A percentile compares a stretch with the other conserved stretches of the same genome.
Evolutionary conservation across 179 eudicot genomes (phyloP).

Genomic region (Drosera spatulata): DNA sequence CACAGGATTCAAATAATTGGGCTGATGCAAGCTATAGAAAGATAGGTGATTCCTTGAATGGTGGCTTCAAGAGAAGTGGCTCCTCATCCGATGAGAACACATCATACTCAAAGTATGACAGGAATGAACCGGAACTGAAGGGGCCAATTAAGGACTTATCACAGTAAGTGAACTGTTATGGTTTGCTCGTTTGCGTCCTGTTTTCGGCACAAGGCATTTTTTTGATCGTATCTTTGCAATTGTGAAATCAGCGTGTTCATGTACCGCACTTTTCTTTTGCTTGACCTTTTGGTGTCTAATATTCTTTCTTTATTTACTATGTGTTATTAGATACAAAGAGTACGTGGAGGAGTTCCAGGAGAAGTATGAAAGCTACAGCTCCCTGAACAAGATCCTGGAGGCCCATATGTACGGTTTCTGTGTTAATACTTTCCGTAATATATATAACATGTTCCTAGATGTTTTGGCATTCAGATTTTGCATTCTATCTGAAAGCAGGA

Average conservation of each 20-base stretch:
- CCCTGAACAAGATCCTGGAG: conserved; percentile 67
- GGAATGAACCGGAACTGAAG: conserved; percentile 82
- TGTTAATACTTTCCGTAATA: neutral
- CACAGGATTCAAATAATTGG: conserved; percentile 35
- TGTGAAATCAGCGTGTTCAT: no score
- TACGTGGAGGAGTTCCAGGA: conserved; percentile 79
- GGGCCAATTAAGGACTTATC: conserved; percentile 58
- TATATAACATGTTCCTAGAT: neutral
- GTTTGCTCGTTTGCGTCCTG: no score
- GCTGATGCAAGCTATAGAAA: conserved; percentile 26
- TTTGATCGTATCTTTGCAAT: no score
- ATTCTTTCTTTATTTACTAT: conserved; percentile 1
- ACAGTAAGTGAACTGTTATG: conserved; percentile 49
- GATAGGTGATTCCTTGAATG: conserved; percentile 28
- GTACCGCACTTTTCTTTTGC: neutral
- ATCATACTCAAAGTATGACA: conserved; percentile 76
- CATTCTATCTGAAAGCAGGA: conserved; percentile 29
- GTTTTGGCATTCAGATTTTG: neutral
- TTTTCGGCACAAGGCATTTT: no score
- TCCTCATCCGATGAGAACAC: conserved; percentile 67
- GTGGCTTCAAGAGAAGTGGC: conserved; percentile 45
- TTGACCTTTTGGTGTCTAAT: neutral
- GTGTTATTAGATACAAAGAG: conserved; percentile 55
- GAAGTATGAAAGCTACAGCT: conserved; percentile 71
- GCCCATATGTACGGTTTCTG: conserved; percentile 44